Base-by-base conservation (phyloP, 768 basidiomycete genomes). In the Agaricus blazei region DNA sequence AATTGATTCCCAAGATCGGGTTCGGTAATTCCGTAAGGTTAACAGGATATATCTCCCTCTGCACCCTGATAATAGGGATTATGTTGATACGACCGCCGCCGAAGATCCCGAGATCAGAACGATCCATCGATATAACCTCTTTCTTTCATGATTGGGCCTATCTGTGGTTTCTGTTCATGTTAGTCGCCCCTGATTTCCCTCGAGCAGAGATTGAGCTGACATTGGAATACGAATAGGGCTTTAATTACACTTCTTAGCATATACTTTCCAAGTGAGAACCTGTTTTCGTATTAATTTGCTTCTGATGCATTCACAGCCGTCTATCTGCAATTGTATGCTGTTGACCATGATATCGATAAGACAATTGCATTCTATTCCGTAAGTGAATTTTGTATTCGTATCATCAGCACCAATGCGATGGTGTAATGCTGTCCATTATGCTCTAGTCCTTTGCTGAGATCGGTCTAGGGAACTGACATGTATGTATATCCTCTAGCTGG, bases 281-380 rank as follows among this genome's bases (percentile, higher is more conserved):
- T 6, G 2, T 36, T 24, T 15, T 34, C 14, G 12, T 6, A 4
- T 4, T 27, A n/a, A 40, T 14, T 14, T n/a, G 15, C 40, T 3
- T 15, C 19, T 31, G 28, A 37, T 37, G 31, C 12, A 0, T 48
- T 29, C 6, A 14, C 36, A 58, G 48, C 42, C 26, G 19, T 57
- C 11, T 51, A 44, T 9, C 26, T 45, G 9, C 40, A 52, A 24
- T 37, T 50, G 4, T 51, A 51, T 29, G 51, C 57, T 6, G 51
- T 52, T 31, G 44, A 58, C 26, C 55, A 56, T 45, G 81, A 82
- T 63, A 65, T 84, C 12, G 77, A 81, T 59, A 68, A 82, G 3
- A 77, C 75, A 58, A 73, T 77, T 3, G 66, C 26, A 64, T 79
- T 80, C 63, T 79, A 80, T 60, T 68, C 75, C 12, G 81, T 82